Evolutionary conservation across 176 grass and related monocot genomes (phyloP).

Genomic region (Avena sativa): DNA sequence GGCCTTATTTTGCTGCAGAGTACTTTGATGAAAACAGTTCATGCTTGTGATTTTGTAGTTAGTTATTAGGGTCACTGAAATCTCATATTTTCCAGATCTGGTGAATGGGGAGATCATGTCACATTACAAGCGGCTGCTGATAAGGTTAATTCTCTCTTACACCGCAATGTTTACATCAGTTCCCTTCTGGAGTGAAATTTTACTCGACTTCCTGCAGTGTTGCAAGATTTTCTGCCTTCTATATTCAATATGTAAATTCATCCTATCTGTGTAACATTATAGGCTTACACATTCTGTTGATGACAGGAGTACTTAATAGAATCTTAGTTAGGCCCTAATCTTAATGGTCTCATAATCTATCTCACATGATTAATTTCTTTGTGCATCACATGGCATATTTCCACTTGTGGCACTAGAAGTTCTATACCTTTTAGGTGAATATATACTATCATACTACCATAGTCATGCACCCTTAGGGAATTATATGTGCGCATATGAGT

Average conservation of each 20-base stretch:
- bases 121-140: slow-evolving; percentile 95
- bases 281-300: neutral
- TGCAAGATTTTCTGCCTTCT: neutral
- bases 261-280: neutral
- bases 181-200: slow-evolving; percentile 14
- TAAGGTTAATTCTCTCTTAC: slow-evolving; percentile 59
- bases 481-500: neutral
- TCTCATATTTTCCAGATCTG: slow-evolving; percentile 54
- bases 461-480: neutral
- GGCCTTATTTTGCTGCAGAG: neutral
- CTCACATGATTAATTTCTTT: slow-evolving; percentile 5
- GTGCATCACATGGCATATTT: neutral
- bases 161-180: slow-evolving; percentile 3
- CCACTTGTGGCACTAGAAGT: slow-evolving; percentile 18
- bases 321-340: neutral
- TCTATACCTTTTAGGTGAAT: slow-evolving; percentile 1
- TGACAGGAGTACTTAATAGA: neutral
- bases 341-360: neutral
- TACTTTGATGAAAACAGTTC: slow-evolving; percentile 29
- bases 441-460: neutral
- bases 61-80: neutral
- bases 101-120: slow-evolving; percentile 99
- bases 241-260: neutral
- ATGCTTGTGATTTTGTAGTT: slow-evolving; percentile 19
- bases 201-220: neutral